These are phyloP conservation scores for Aspergillus ostianus DNA, from an alignment of 495 filamentous ascomycete species.

Conservation along the genomic window DNA sequence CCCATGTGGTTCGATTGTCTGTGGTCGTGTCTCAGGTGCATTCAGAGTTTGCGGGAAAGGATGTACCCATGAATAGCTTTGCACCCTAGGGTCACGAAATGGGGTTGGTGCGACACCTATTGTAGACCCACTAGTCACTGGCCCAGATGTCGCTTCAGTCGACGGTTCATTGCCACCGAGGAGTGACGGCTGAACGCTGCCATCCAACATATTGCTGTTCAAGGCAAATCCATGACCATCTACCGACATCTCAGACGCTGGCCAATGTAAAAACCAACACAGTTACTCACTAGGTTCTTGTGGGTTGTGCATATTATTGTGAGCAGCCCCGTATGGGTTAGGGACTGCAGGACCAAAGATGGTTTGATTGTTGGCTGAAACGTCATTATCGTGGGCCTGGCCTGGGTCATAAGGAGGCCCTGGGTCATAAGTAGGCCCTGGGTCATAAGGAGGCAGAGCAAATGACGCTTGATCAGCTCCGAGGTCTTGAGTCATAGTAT, in stretches of 20 bases:
- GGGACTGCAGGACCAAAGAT: not conserved
- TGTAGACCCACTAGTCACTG: not conserved
- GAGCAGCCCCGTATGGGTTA: too few species aligned
- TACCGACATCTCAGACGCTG: not conserved
- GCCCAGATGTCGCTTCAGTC: not conserved
- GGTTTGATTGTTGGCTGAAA: not conserved
- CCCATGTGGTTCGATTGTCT: not conserved
- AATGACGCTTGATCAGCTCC: too few species aligned
- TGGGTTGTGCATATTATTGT: too few species aligned
- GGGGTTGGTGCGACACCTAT: not conserved
- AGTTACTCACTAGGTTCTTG: not conserved
- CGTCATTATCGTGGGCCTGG: not conserved
- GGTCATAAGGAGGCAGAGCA: too few species aligned
- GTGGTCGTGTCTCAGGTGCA: not conserved
- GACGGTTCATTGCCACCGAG: not conserved
- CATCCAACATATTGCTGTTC: too few species aligned
- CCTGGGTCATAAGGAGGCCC: not conserved
- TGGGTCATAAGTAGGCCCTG: too few species aligned
- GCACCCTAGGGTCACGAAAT: not conserved
- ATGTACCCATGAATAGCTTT: not conserved
- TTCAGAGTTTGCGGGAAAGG: not conserved
- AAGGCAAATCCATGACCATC: too few species aligned
- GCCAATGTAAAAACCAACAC: not conserved
- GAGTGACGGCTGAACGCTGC: too few species aligned
- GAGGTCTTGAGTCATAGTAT: not conserved